Evolutionary conservation across 202 grass and related monocot genomes (phyloP).

Genomic region (Panicum virgatum): DNA sequence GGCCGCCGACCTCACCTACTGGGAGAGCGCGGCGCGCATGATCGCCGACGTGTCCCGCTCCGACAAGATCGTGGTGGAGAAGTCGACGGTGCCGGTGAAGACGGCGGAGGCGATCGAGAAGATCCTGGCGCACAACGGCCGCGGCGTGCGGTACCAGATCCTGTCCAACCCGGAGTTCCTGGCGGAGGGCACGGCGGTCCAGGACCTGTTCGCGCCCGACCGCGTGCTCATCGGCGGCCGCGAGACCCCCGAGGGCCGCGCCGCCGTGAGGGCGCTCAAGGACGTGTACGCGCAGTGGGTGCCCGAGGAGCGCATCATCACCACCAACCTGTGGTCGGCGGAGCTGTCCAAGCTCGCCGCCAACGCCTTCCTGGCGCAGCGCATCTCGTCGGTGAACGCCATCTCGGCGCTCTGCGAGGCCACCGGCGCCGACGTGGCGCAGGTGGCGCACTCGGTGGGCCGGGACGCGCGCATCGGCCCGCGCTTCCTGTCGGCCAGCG

Average conservation of each 20-base stretch:
- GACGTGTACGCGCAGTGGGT: conserved; percentile 58
- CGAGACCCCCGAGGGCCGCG: conserved; percentile 45
- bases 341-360: conserved; percentile 64
- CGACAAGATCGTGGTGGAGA: conserved; percentile 65
- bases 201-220: conserved; percentile 45
- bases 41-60: conserved; percentile 55
- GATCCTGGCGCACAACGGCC: conserved; percentile 52
- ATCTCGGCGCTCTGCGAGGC: conserved; percentile 55
- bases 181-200: conserved; percentile 47
- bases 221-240: conserved; percentile 58
- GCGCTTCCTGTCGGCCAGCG: conserved; percentile 43
- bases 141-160: conserved; percentile 53
- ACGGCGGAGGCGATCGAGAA: conserved; percentile 63
- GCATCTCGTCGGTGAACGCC: conserved; percentile 59
- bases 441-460: conserved; percentile 47
- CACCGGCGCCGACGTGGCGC: conserved; percentile 38
- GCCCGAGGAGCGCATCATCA: conserved; percentile 40
- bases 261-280: conserved; percentile 24
- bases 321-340: conserved; percentile 67
- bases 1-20: conserved; percentile 58
- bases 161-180: conserved; percentile 60
- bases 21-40: conserved; percentile 59
- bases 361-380: conserved; percentile 61
- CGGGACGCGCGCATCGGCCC: conserved; percentile 46
- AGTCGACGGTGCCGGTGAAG: conserved; percentile 57